phyloP scores from a whole-genome alignment of 2,329 filamentous ascomycete species.

The Sporothrix humicola region DNA sequence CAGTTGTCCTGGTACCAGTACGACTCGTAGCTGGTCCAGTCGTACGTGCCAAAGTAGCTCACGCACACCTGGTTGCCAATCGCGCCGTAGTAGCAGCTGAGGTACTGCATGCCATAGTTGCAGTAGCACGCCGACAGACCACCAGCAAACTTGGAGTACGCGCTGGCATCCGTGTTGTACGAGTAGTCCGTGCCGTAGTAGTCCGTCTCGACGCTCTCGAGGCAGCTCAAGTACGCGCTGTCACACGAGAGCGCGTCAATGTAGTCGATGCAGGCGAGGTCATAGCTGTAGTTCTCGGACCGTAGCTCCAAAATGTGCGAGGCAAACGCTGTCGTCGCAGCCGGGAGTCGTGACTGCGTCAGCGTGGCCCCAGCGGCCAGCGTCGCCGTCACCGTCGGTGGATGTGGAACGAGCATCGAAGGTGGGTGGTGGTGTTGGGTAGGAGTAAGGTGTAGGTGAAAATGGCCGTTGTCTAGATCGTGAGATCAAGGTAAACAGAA shows the following conservation, averaged over 20 bases:
- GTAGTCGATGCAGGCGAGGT: constrained; percentile 20
- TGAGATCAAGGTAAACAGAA: background rate
- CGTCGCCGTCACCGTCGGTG: constrained; percentile 27
- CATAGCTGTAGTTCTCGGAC: background rate
- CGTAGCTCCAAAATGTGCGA: constrained; percentile 27
- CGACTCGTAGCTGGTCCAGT: constrained; percentile 37
- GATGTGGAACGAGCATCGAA: constrained; percentile 4
- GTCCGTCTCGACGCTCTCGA: constrained; percentile 30
- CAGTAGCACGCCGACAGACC: constrained; percentile 39
- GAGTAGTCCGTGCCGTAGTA: background rate
- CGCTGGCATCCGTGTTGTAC: background rate
- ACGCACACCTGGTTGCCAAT: constrained; percentile 34
- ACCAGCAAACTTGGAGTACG: background rate
- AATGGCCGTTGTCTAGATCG: background rate
- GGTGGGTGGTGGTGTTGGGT: background rate
- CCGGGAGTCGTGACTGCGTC: constrained; percentile 33
- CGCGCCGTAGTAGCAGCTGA: constrained; percentile 39
- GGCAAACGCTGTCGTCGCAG: constrained; percentile 33
- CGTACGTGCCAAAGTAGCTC: constrained; percentile 33
- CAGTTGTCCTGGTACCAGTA: constrained; percentile 37
- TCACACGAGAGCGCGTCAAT: constrained; percentile 34
- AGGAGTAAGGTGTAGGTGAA: background rate
- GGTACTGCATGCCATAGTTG: constrained; percentile 39
- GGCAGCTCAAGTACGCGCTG: constrained; percentile 37
- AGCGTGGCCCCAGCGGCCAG: constrained; percentile 34